phyloP scores from a whole-genome alignment of 768 basidiomycete species.

The Pisolithus tinctorius region DNA sequence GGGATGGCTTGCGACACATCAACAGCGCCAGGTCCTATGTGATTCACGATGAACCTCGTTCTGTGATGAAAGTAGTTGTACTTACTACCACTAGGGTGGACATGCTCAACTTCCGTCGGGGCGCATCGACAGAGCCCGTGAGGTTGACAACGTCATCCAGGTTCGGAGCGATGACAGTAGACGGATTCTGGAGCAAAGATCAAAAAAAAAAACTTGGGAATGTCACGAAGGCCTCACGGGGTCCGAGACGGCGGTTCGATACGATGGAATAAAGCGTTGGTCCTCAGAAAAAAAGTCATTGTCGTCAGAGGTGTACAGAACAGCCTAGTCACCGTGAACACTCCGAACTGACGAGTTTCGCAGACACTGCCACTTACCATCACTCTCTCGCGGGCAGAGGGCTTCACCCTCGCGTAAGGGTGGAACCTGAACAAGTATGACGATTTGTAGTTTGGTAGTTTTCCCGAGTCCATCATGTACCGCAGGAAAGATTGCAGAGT shows the following conservation, averaged over 20 bases:
- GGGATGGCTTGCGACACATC: too few species aligned
- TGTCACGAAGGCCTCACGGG: background rate
- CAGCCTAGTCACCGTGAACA: background rate
- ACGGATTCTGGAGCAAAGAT: too few species aligned
- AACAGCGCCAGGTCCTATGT: too few species aligned
- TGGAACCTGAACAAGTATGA: slow-evolving; percentile 8
- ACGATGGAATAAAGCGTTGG: background rate
- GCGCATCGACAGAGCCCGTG: too few species aligned
- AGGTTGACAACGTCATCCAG: too few species aligned
- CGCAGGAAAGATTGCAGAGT: background rate
- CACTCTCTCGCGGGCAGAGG: slow-evolving; percentile 2
- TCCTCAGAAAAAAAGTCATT: background rate
- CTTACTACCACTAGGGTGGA: too few species aligned
- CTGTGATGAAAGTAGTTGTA: too few species aligned
- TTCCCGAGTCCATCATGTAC: background rate
- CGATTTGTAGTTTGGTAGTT: slow-evolving; percentile 5
- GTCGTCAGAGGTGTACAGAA: background rate
- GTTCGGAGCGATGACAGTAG: too few species aligned
- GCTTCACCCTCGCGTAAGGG: slow-evolving; percentile 7
- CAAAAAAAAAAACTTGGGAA: background rate
- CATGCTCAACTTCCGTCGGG: too few species aligned
- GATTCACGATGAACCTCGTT: too few species aligned
- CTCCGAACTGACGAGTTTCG: background rate
- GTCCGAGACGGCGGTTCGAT: background rate
- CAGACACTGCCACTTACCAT: background rate